Percentiles rank a stretch among this genome's conserved stretches.
These are phyloP conservation scores for Phoma sp. DNA, from an alignment of 2,329 filamentous ascomycete genomes.

Conservation along the genomic window DNA sequence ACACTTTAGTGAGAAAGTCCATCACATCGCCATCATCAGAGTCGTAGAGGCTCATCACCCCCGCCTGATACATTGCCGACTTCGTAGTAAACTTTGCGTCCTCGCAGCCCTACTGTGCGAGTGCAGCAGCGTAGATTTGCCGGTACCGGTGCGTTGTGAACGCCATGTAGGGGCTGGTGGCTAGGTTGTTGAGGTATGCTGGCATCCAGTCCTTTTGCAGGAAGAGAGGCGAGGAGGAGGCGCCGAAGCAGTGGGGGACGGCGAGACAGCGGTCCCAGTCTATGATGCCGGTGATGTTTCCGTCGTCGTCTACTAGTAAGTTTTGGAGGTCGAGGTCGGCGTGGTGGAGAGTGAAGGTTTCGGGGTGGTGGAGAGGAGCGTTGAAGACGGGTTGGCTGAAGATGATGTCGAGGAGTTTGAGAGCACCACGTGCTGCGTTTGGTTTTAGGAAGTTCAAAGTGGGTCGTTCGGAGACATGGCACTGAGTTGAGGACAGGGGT, in stretches of 20 bases:
- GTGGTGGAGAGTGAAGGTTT: constrained; percentile 32
- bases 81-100: constrained; percentile 23
- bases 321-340: constrained; percentile 35
- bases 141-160: constrained; percentile 20
- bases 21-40: not conserved
- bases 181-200: not conserved
- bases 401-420: constrained; percentile 1
- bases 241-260: constrained; percentile 23
- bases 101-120: constrained; percentile 5
- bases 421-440: not conserved
- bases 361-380: not conserved
- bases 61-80: constrained; percentile 15
- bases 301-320: constrained; percentile 24
- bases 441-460: too few relatives aligned
- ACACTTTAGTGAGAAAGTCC: constrained; percentile 4
- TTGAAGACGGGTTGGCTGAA: constrained; percentile 5
- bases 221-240: constrained; percentile 18
- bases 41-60: constrained; percentile 5
- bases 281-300: constrained; percentile 32
- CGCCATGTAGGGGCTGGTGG: not conserved
- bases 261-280: constrained; percentile 26
- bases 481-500: not conserved
- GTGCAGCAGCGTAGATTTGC: constrained; percentile 20
- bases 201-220: constrained; percentile 20
- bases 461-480: not conserved